A percentile compares a stretch with the other conserved stretches of the same genome.
These are phyloP conservation scores for Magnolia sinica DNA, from an alignment of 164 flowering plant species.

Conservation along the genomic window DNA sequence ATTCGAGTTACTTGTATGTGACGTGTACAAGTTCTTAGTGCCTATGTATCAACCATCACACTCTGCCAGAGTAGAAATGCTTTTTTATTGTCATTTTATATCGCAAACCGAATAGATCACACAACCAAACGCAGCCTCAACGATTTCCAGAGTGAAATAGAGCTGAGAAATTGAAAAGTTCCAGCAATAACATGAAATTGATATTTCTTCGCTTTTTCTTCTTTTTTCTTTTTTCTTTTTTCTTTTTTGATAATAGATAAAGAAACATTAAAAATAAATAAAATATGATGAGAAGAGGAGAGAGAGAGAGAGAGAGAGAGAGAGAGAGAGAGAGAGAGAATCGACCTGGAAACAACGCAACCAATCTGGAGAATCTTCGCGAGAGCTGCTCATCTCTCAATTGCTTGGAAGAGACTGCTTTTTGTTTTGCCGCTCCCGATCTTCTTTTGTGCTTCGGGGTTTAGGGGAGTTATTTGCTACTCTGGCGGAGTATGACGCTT, in stretches of 20 bases:
- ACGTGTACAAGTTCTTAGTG: too few relatives aligned
- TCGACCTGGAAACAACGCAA: conserved; percentile 59
- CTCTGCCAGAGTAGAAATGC: background rate
- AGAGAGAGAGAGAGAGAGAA: background rate
- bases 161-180: background rate
- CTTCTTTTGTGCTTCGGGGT: background rate
- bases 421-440: conserved; percentile 3
- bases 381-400: conserved; percentile 45
- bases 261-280: background rate
- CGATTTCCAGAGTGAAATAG: background rate
- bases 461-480: too few relatives aligned
- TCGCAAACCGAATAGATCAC: too few relatives aligned
- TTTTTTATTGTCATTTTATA: too few relatives aligned
- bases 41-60: background rate
- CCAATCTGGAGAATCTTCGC: conserved; percentile 81
- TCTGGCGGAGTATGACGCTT: too few relatives aligned
- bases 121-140: too few relatives aligned
- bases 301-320: background rate
- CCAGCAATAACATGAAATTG: background rate
- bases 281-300: background rate
- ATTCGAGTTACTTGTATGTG: too few relatives aligned
- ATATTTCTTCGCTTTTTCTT: too few relatives aligned
- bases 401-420: too few relatives aligned
- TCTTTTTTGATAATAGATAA: background rate
- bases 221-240: too few relatives aligned